phyloP scores from a whole-genome alignment of 257 asterid genomes.

The Jacaranda mimosifolia region DNA sequence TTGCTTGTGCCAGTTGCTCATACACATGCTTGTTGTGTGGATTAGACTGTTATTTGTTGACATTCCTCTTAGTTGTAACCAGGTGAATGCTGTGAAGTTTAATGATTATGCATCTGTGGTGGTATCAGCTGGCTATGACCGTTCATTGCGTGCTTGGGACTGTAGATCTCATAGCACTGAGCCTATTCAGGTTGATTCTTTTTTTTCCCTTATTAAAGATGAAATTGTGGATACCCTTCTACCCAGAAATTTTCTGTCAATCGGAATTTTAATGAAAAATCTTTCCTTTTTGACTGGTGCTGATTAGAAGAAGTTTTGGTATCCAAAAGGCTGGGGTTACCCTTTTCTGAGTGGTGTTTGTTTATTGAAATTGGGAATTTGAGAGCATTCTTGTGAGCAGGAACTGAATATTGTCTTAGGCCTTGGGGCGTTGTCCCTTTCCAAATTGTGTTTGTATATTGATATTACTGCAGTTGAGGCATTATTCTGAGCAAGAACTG shows the following conservation, averaged over 20 bases:
- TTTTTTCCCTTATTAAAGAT: slow-evolving; percentile 2
- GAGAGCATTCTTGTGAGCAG: not conserved
- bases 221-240: not conserved
- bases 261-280: not conserved
- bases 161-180: slow-evolving; percentile 97
- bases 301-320: not conserved
- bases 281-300: not conserved
- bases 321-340: not conserved
- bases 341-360: not conserved
- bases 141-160: slow-evolving; percentile 94
- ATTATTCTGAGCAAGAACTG: not conserved
- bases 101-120: slow-evolving; percentile 79
- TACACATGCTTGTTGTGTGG: slow-evolving; percentile 4
- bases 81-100: slow-evolving; percentile 96
- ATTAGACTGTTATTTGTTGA: not conserved
- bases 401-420: not conserved
- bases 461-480: not conserved
- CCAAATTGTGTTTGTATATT: not conserved
- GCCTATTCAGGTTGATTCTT: slow-evolving; percentile 77
- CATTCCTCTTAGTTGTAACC: slow-evolving; percentile 32
- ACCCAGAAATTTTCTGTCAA: not conserved
- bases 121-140: slow-evolving; percentile 96
- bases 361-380: not conserved
- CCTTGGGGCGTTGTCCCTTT: not conserved
- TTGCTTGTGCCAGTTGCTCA: not conserved